A percentile compares a stretch with the other conserved stretches of the same genome.
These are phyloP conservation scores for Rhizomucor pusillus DNA, from an alignment of 371 early-diverging fungal genomes.

Conservation along the genomic window DNA sequence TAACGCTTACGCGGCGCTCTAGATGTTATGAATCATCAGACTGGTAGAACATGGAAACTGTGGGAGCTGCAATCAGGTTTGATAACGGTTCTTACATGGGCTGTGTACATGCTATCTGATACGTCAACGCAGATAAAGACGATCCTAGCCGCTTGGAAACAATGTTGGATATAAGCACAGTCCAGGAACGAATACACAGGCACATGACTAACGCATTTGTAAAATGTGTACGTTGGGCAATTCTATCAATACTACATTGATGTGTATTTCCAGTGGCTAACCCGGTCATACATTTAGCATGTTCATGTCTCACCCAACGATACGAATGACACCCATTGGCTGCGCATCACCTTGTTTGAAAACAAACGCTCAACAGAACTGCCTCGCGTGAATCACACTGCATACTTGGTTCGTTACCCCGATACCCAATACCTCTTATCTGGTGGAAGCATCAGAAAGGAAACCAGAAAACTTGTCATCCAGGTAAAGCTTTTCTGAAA, in stretches of 20 bases:
- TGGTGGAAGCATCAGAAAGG: constrained; percentile 18
- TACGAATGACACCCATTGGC: constrained; percentile 34
- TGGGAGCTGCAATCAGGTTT: constrained; percentile 2
- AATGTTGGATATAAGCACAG: constrained; percentile 15
- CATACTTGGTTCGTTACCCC: constrained; percentile 45
- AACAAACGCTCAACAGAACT: constrained; percentile 23
- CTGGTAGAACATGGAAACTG: background rate
- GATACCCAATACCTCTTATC: constrained; percentile 43
- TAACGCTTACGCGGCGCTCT: background rate
- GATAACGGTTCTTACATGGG: background rate
- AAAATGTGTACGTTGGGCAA: constrained; percentile 22
- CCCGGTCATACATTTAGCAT: constrained; percentile 25
- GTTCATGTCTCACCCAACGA: constrained; percentile 24
- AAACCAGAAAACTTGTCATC: constrained; percentile 32
- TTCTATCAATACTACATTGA: background rate
- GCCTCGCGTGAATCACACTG: constrained; percentile 22
- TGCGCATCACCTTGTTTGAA: constrained; percentile 45
- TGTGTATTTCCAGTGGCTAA: background rate
- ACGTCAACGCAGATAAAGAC: background rate
- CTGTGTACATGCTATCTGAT: constrained; percentile 1
- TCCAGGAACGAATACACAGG: constrained; percentile 18
- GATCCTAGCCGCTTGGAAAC: background rate
- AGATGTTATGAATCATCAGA: background rate
- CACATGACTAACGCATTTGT: constrained; percentile 23
- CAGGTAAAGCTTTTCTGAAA: constrained; percentile 28